Conservation (phyloP, 768 basidiomycete species). For the Termitomyces sp. region DNA sequence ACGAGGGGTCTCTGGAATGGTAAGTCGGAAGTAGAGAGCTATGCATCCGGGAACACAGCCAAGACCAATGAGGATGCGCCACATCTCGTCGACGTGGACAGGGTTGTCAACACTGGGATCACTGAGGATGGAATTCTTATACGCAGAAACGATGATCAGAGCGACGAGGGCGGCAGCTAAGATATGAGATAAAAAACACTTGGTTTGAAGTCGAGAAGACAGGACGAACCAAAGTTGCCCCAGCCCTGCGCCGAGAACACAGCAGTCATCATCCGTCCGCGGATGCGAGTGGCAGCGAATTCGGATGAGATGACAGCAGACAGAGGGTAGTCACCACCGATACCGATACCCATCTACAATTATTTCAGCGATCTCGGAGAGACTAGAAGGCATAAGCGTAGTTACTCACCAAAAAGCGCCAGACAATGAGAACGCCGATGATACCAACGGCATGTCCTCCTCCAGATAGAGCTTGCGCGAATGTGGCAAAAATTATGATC, state of each 20-base stretch:
- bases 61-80: constrained; percentile 86
- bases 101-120: constrained; percentile 30
- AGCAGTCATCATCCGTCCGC: constrained; percentile 86
- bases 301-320: constrained; percentile 86
- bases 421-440: constrained; percentile 72
- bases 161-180: constrained; percentile 63
- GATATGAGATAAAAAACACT: neutral
- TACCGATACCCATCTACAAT: constrained; percentile 66
- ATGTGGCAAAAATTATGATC: constrained; percentile 77
- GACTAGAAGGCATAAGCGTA: neutral
- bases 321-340: constrained; percentile 87
- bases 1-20: constrained; percentile 89
- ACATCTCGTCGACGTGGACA: constrained; percentile 63
- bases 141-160: constrained; percentile 58
- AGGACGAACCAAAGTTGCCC: constrained; percentile 67
- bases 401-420: constrained; percentile 64
- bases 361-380: neutral
- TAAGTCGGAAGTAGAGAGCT: constrained; percentile 89
- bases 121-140: constrained; percentile 51
- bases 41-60: constrained; percentile 77
- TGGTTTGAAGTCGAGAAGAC: neutral
- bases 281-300: constrained; percentile 70
- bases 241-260: constrained; percentile 86
- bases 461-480: constrained; percentile 75
- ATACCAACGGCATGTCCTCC: constrained; percentile 61